Evolutionary conservation across 176 grass and related monocot genomes (phyloP).

Genomic region (Ampelocalamus luodianensis): DNA sequence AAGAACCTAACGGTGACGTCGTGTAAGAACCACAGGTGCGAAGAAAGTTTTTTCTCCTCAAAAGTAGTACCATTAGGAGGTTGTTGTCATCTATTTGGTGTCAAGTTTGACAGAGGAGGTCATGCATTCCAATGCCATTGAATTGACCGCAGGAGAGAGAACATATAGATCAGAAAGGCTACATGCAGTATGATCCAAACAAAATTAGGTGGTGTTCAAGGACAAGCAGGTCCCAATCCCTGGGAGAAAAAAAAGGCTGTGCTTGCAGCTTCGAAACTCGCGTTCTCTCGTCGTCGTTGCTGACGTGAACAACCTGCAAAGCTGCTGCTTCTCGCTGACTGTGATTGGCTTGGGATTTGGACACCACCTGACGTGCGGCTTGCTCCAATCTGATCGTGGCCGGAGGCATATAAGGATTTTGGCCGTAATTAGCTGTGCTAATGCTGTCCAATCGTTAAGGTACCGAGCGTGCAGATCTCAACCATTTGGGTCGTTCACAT

Average conservation of each 20-base stretch:
- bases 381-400: no score
- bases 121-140: background rate
- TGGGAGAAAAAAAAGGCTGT: conserved; percentile 6
- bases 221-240: conserved; percentile 17
- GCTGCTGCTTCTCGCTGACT: background rate
- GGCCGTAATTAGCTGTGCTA: no score
- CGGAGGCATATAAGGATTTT: no score
- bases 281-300: background rate
- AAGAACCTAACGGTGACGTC: background rate
- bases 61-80: background rate
- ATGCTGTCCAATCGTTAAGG: no score
- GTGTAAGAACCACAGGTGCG: background rate
- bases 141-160: background rate
- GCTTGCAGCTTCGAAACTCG: background rate
- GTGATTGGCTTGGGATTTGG: background rate
- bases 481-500: no score
- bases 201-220: background rate
- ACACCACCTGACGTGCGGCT: no score
- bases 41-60: background rate
- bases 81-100: background rate
- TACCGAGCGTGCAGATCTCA: no score
- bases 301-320: background rate
- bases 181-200: no score
- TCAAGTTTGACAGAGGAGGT: background rate
- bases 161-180: background rate